These are phyloP conservation scores for Tricholoma hemisulphureum DNA, from an alignment of 768 basidiomycete species.

Conservation along the genomic window DNA sequence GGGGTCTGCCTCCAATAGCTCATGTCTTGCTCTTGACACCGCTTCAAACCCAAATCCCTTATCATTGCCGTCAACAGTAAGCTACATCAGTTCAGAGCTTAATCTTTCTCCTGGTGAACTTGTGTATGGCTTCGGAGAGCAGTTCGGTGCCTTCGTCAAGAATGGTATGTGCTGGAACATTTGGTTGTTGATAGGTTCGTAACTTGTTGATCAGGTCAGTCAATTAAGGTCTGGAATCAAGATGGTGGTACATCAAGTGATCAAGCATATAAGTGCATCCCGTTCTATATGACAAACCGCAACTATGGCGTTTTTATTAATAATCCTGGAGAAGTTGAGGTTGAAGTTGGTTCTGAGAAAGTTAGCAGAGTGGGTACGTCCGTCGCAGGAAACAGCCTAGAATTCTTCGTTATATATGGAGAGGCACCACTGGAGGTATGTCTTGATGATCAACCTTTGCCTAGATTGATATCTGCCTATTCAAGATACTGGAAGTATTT, in stretches of 20 bases:
- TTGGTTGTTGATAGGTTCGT: constrained; percentile 12
- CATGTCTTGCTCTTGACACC: constrained; percentile 55
- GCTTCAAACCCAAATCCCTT: constrained; percentile 55
- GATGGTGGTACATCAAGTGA: constrained; percentile 74
- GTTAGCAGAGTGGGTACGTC: constrained; percentile 63
- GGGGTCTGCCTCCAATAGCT: constrained; percentile 50
- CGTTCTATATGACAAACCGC: constrained; percentile 67
- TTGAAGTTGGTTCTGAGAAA: constrained; percentile 69
- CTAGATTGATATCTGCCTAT: background rate
- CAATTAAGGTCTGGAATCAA: constrained; percentile 67
- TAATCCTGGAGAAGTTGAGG: constrained; percentile 72
- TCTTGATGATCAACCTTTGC: background rate
- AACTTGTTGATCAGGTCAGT: constrained; percentile 40
- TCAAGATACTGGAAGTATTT: constrained; percentile 57
- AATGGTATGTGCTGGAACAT: constrained; percentile 49
- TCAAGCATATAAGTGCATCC: constrained; percentile 66
- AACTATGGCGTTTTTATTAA: constrained; percentile 78
- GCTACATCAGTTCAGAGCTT: constrained; percentile 58
- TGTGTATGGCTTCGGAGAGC: constrained; percentile 73
- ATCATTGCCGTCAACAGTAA: constrained; percentile 39
- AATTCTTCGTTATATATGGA: constrained; percentile 73
- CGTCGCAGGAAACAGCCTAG: constrained; percentile 59
- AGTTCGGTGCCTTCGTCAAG: constrained; percentile 73
- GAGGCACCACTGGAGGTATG: constrained; percentile 61
- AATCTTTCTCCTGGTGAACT: constrained; percentile 68